A percentile compares a stretch with the other conserved stretches of the same genome.
These are phyloP conservation scores for Ambrosia artemisiifolia DNA, from an alignment of 129 eudicot genomes.

Conservation along the genomic window DNA sequence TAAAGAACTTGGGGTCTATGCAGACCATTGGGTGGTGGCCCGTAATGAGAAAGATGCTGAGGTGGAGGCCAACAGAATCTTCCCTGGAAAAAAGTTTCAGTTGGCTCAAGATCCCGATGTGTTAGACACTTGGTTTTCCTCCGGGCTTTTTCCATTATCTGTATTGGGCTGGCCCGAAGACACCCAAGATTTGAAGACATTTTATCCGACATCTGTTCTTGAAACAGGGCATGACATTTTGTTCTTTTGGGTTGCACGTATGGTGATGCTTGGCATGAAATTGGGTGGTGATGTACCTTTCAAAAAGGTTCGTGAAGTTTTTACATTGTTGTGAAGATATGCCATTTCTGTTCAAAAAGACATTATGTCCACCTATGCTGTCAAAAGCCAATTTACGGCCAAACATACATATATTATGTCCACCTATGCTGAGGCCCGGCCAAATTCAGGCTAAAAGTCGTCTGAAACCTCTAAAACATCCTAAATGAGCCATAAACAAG, in stretches of 20 bases:
- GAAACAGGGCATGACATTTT: slow-evolving; percentile 94
- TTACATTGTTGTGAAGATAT: not conserved
- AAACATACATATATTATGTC: not conserved
- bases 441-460: too few relatives aligned
- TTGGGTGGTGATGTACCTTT: slow-evolving; percentile 91
- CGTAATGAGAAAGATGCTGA: slow-evolving; percentile 72
- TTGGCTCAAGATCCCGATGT: slow-evolving; percentile 89
- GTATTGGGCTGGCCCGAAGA: slow-evolving; percentile 94
- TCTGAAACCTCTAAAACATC: too few relatives aligned
- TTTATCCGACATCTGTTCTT: slow-evolving; percentile 82
- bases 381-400: too few relatives aligned
- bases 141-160: slow-evolving; percentile 76
- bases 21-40: slow-evolving; percentile 82
- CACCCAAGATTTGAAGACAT: slow-evolving; percentile 64
- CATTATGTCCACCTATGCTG: too few relatives aligned
- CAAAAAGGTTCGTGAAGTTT: slow-evolving; percentile 52
- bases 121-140: slow-evolving; percentile 81
- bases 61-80: slow-evolving; percentile 45
- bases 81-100: slow-evolving; percentile 65
- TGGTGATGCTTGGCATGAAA: slow-evolving; percentile 88
- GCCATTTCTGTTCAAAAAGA: not conserved
- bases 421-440: too few relatives aligned
- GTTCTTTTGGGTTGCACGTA: slow-evolving; percentile 92
- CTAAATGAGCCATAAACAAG: too few relatives aligned
- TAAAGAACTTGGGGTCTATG: slow-evolving; percentile 75